phyloP scores from a whole-genome alignment of 257 asterid genomes.

The Misopates orontium region DNA sequence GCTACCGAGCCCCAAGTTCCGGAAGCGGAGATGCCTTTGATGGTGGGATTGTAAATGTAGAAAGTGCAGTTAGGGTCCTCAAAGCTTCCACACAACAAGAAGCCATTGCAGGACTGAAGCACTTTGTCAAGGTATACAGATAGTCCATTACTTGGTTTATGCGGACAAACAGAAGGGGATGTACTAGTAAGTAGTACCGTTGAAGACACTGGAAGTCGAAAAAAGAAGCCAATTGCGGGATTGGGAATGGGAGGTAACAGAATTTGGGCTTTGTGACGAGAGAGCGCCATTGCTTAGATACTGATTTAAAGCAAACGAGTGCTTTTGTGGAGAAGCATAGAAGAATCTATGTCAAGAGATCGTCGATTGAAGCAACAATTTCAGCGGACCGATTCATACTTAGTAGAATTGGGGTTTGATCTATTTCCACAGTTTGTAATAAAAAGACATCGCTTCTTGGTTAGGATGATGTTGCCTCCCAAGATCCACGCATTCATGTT shows the following conservation, averaged over 20 bases:
- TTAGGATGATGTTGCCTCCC: too few species aligned
- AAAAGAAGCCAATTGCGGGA: constrained; percentile 21
- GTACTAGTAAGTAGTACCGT: too few species aligned
- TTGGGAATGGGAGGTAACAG: not conserved
- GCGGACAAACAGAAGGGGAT: too few species aligned
- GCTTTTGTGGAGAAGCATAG: not conserved
- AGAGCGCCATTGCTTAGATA: not conserved
- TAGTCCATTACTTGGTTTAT: too few species aligned
- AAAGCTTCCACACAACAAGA: constrained; percentile 2
- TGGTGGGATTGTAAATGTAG: constrained; percentile 30
- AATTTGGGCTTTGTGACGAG: constrained; percentile 27
- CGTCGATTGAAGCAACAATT: not conserved
- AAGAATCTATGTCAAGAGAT: not conserved
- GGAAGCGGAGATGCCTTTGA: not conserved
- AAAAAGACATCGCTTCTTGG: too few species aligned
- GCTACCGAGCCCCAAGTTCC: not conserved
- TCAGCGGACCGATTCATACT: not conserved
- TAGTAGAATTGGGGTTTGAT: too few species aligned
- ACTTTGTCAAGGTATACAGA: not conserved
- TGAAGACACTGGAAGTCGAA: too few species aligned
- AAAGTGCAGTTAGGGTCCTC: not conserved
- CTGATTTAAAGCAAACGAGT: not conserved
- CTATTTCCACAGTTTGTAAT: too few species aligned
- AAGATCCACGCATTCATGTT: too few species aligned
- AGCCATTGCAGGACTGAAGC: constrained; percentile 30